A percentile compares a stretch with the other conserved stretches of the same genome.
Conservation (phyloP, 1,139 yeast genomes). For the Suhomyces guaymorum region DNA sequence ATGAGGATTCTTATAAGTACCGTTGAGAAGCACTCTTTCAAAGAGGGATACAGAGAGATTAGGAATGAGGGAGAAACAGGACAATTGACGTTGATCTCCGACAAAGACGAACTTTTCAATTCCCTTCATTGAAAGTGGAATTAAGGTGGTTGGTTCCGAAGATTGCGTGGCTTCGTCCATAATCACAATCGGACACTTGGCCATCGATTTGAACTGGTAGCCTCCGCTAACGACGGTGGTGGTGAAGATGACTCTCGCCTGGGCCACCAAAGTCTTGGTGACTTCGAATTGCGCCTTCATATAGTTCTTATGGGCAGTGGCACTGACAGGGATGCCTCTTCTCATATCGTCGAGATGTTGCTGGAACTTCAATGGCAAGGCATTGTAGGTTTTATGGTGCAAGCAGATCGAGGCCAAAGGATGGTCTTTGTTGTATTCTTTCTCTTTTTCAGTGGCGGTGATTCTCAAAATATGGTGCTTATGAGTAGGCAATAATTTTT, state of each 20-base stretch:
- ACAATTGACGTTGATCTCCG: slow-evolving; percentile 67
- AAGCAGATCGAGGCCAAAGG: slow-evolving; percentile 60
- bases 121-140: slow-evolving; percentile 69
- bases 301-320: slow-evolving; percentile 50
- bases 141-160: slow-evolving; percentile 67
- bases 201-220: slow-evolving; percentile 54
- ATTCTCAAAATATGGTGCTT: slow-evolving; percentile 59
- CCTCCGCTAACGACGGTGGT: slow-evolving; percentile 76
- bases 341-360: slow-evolving; percentile 44
- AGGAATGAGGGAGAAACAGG: slow-evolving; percentile 67
- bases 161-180: slow-evolving; percentile 54
- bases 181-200: slow-evolving; percentile 63
- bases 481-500: slow-evolving; percentile 54
- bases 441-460: slow-evolving; percentile 60
- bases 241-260: slow-evolving; percentile 68
- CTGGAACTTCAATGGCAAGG: slow-evolving; percentile 46
- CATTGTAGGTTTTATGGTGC: slow-evolving; percentile 58
- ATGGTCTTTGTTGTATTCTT: slow-evolving; percentile 57
- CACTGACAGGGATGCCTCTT: slow-evolving; percentile 36
- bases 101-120: slow-evolving; percentile 68
- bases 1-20: slow-evolving; percentile 57
- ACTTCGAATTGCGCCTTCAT: slow-evolving; percentile 45
- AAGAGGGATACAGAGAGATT: slow-evolving; percentile 58
- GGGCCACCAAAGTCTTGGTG: slow-evolving; percentile 53
- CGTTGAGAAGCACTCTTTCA: slow-evolving; percentile 58